Conservation (phyloP, 2,329 filamentous ascomycete species). For the Exophiala mesophila region DNA sequence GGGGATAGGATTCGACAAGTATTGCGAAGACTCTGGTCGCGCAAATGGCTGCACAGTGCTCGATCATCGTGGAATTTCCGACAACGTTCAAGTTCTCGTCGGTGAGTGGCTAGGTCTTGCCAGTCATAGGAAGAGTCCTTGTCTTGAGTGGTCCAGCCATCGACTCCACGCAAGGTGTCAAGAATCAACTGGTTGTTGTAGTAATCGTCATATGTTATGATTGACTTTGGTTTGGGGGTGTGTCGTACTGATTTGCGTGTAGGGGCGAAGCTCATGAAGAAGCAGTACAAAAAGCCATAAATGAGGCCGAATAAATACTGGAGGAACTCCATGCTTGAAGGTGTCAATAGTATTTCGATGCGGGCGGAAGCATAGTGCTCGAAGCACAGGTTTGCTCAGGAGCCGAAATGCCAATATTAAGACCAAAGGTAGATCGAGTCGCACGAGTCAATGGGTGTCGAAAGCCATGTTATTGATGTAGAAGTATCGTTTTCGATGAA, state of each 20-base stretch:
- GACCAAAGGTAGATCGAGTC: too few relatives aligned
- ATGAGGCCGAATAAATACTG: neutral
- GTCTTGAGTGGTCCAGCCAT: constrained; percentile 14
- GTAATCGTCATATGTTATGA: constrained; percentile 12
- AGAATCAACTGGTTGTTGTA: constrained; percentile 5
- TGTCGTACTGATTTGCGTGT: neutral
- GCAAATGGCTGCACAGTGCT: constrained; percentile 17
- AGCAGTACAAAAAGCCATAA: neutral
- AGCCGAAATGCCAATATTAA: too few relatives aligned
- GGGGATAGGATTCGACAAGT: constrained; percentile 84
- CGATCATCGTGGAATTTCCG: constrained; percentile 15
- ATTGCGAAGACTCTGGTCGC: constrained; percentile 58
- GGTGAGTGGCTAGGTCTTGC: constrained; percentile 15
- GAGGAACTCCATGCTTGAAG: neutral
- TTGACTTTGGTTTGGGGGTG: neutral
- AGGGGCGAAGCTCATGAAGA: neutral
- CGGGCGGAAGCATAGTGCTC: too few relatives aligned
- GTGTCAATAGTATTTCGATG: too few relatives aligned
- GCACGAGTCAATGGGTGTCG: too few relatives aligned
- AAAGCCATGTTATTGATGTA: too few relatives aligned
- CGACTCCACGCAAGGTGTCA: constrained; percentile 16
- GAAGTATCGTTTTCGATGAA: too few relatives aligned
- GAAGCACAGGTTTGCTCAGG: too few relatives aligned
- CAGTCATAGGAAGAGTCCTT: constrained; percentile 18
- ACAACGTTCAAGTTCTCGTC: constrained; percentile 18